phyloP scores from a whole-genome alignment of 768 basidiomycete genomes.

The Tylopilus vinaceipallidus region DNA sequence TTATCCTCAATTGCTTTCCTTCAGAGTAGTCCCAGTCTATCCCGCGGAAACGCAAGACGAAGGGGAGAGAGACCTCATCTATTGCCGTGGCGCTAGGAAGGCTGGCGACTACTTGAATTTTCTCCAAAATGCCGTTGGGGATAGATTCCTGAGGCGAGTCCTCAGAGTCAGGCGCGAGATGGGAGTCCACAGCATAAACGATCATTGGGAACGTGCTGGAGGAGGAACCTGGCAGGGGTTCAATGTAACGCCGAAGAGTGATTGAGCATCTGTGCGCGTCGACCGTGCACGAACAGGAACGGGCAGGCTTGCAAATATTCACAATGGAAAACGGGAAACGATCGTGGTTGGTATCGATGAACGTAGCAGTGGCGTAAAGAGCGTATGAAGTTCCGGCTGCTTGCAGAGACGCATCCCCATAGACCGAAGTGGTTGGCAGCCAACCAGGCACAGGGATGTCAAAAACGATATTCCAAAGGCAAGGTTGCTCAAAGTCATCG shows the following conservation, averaged over 20 bases:
- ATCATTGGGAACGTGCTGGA: constrained; percentile 30
- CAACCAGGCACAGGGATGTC: constrained; percentile 87
- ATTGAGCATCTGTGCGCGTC: constrained; percentile 43
- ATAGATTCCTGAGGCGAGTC: constrained; percentile 32
- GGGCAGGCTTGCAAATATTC: constrained; percentile 56
- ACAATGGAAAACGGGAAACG: constrained; percentile 45
- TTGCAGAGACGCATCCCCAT: constrained; percentile 42
- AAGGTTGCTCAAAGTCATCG: constrained; percentile 53
- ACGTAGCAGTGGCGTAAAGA: constrained; percentile 66
- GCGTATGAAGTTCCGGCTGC: constrained; percentile 61
- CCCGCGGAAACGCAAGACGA: constrained; percentile 61
- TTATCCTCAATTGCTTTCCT: constrained; percentile 55
- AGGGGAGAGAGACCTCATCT: constrained; percentile 46
- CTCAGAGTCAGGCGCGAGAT: constrained; percentile 19
- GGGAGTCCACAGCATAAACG: constrained; percentile 45
- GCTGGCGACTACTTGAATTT: constrained; percentile 62
- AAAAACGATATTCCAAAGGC: constrained; percentile 74
- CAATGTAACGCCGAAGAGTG: constrained; percentile 51
- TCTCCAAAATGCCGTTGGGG: constrained; percentile 53
- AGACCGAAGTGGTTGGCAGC: constrained; percentile 64
- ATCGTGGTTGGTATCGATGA: constrained; percentile 44
- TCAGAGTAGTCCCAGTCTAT: constrained; percentile 47
- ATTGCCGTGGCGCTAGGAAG: constrained; percentile 55
- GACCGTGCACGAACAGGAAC: constrained; percentile 41
- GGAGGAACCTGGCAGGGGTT: constrained; percentile 37